A percentile compares a stretch with the other conserved stretches of the same genome.
These are phyloP conservation scores for Podospora comata DNA, from an alignment of 495 filamentous ascomycete genomes.

Conservation along the genomic window DNA sequence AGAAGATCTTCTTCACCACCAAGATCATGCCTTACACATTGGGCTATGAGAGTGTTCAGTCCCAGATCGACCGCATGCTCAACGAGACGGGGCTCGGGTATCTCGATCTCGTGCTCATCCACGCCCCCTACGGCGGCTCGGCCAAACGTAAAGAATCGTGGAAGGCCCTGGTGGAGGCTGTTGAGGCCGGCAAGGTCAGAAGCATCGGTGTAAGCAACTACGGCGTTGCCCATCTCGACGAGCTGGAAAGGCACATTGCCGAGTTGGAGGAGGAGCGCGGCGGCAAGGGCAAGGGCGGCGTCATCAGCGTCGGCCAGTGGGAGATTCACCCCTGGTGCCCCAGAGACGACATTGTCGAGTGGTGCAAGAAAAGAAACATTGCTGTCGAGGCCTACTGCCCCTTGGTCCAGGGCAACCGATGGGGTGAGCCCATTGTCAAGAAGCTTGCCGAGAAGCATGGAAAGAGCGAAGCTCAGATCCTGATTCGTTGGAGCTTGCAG, in stretches of 20 bases:
- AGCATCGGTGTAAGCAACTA: constrained; percentile 68
- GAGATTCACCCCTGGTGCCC: constrained; percentile 91
- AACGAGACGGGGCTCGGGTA: constrained; percentile 55
- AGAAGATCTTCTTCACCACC: constrained; percentile 68
- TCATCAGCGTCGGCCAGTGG: constrained; percentile 80
- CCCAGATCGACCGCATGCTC: constrained; percentile 50
- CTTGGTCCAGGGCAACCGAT: constrained; percentile 63
- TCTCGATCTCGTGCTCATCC: constrained; percentile 62
- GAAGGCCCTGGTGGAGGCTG: constrained; percentile 59
- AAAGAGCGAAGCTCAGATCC: constrained; percentile 72
- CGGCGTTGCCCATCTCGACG: constrained; percentile 64
- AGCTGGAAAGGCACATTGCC: constrained; percentile 72
- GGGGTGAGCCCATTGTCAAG: constrained; percentile 61
- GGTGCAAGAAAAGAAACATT: constrained; percentile 65
- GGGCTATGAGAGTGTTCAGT: constrained; percentile 49
- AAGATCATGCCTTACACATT: constrained; percentile 54
- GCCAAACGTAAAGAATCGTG: constrained; percentile 57
- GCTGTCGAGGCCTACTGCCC: constrained; percentile 80
- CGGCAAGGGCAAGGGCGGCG: constrained; percentile 64
- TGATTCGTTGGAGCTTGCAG: constrained; percentile 85
- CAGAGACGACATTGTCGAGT: constrained; percentile 70
- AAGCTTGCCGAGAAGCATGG: constrained; percentile 63
- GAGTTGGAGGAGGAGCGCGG: constrained; percentile 56
- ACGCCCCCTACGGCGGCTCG: constrained; percentile 59
- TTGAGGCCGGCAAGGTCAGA: constrained; percentile 60